Evolutionary conservation across 495 filamentous ascomycete genomes (phyloP).

Genomic region (Chaetomidium leptoderma): DNA sequence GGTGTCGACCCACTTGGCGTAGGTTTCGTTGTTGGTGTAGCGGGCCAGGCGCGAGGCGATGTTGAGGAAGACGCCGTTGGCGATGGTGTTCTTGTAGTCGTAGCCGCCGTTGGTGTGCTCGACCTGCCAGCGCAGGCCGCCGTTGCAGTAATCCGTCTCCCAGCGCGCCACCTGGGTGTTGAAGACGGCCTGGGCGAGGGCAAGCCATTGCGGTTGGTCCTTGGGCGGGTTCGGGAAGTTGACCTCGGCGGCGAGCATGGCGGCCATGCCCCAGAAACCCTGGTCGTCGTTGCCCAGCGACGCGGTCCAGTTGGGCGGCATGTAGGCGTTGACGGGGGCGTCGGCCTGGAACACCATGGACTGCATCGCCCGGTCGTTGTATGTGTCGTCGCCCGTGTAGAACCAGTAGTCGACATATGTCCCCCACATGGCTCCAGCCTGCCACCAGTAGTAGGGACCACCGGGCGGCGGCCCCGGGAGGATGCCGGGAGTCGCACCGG

Average conservation of each 20-base stretch:
- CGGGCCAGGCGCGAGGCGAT: conserved; percentile 65
- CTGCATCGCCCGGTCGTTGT: conserved; percentile 52
- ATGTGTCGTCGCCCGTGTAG: conserved; percentile 58
- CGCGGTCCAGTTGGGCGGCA: conserved; percentile 59
- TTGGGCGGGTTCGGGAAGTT: conserved; percentile 56
- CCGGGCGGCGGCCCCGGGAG: conserved; percentile 36
- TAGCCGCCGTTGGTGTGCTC: conserved; percentile 71
- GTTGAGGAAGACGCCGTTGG: conserved; percentile 66
- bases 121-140: conserved; percentile 81
- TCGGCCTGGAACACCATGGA: conserved; percentile 60
- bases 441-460: conserved; percentile 61
- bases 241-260: conserved; percentile 63
- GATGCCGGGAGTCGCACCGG: conserved; percentile 50
- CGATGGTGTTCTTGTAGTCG: conserved; percentile 70
- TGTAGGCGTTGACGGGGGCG: conserved; percentile 49
- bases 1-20: conserved; percentile 64
- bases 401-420: conserved; percentile 67
- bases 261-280: conserved; percentile 64
- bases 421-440: conserved; percentile 68
- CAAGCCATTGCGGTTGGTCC: conserved; percentile 67
- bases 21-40: conserved; percentile 67
- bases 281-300: conserved; percentile 67
- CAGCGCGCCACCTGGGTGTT: conserved; percentile 67
- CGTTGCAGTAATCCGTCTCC: conserved; percentile 61
- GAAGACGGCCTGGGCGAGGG: conserved; percentile 76